phyloP scores from a whole-genome alignment of 192 early-diverging fungal species.

The Dissophora globulifera region DNA sequence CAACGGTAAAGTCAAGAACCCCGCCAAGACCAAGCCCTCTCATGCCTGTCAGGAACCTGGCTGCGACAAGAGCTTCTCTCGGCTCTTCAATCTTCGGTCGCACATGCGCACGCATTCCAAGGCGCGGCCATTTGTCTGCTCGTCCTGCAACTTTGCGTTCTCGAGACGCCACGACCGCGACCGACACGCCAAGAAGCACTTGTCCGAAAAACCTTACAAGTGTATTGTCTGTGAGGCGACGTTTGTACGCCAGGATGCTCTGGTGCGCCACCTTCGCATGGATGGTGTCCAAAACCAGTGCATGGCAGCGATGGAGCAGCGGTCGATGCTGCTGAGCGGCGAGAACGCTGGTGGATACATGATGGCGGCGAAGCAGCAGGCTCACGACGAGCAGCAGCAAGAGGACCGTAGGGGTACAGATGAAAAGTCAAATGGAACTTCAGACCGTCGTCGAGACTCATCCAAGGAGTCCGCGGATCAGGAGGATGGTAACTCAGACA shows the following conservation, averaged over 20 bases:
- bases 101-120: slow-evolving; percentile 83
- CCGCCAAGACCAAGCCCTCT: slow-evolving; percentile 35
- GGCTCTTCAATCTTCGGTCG: slow-evolving; percentile 85
- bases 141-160: slow-evolving; percentile 73
- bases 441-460: background rate
- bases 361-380: slow-evolving; percentile 48
- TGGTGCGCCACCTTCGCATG: slow-evolving; percentile 49
- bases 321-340: slow-evolving; percentile 20
- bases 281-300: slow-evolving; percentile 49
- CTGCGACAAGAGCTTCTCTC: slow-evolving; percentile 84
- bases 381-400: slow-evolving; percentile 37
- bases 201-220: slow-evolving; percentile 66
- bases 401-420: slow-evolving; percentile 17
- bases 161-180: slow-evolving; percentile 83
- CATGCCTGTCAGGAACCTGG: slow-evolving; percentile 71
- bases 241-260: slow-evolving; percentile 50
- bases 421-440: background rate
- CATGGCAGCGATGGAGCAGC: slow-evolving; percentile 53
- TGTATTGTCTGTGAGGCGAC: slow-evolving; percentile 65
- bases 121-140: slow-evolving; percentile 74
- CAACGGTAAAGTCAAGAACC: slow-evolving; percentile 12
- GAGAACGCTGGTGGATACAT: slow-evolving; percentile 34
- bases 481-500: background rate
- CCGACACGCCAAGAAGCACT: slow-evolving; percentile 77
- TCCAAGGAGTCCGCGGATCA: background rate